Conservation (phyloP, 345 rosid genomes). For the Eucalyptus paniculata region DNA sequence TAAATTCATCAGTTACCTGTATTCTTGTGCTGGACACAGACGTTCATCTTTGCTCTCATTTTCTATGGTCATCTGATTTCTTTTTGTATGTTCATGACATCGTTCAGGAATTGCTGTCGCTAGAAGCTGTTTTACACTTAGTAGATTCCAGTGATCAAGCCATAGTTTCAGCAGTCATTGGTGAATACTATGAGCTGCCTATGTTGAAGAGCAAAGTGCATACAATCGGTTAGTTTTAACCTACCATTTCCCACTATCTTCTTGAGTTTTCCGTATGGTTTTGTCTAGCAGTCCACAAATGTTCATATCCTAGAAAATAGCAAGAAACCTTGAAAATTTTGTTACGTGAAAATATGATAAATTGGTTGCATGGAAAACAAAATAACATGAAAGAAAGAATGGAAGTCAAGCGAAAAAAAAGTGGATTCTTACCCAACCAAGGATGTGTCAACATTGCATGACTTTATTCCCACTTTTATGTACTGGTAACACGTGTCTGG, state of each 20-base stretch:
- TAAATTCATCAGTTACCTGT: background rate
- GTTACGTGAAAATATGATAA: background rate
- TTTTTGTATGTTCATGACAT: background rate
- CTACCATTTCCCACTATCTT: background rate
- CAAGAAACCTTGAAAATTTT: background rate
- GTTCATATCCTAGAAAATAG: background rate
- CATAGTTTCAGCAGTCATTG: conserved; percentile 34
- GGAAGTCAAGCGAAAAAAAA: background rate
- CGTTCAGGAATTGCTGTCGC: conserved; percentile 39
- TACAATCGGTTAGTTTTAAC: conserved; percentile 33
- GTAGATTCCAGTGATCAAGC: conserved; percentile 40
- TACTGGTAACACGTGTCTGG: background rate
- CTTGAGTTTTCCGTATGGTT: background rate
- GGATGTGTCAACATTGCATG: background rate
- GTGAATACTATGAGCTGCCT: conserved; percentile 42
- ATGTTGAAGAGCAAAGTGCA: conserved; percentile 46
- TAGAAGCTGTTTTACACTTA: conserved; percentile 50
- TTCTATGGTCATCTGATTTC: background rate
- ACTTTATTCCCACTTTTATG: background rate
- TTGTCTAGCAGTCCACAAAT: background rate
- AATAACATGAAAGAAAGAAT: background rate
- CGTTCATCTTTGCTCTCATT: background rate
- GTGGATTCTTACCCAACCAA: background rate
- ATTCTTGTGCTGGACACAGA: background rate
- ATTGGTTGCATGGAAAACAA: background rate